Percentiles rank a stretch among this genome's conserved stretches.
Conservation (phyloP, 176 grass and related monocot genomes). For the Carex parvula region DNA sequence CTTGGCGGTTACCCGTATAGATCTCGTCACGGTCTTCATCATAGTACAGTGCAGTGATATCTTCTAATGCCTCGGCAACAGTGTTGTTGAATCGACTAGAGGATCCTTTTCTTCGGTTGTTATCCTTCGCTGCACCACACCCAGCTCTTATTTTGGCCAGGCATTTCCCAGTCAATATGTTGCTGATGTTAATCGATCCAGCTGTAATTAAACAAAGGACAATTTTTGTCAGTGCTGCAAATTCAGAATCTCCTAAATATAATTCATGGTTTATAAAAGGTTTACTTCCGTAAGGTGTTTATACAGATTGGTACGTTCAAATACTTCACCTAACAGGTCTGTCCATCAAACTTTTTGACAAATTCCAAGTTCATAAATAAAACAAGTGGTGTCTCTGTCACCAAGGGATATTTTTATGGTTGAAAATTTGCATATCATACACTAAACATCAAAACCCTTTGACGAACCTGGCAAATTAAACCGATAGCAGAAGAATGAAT, state of each 20-base stretch:
- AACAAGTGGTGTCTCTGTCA: background rate
- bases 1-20: conserved; percentile 75
- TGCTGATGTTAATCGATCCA: conserved; percentile 90
- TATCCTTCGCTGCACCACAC: conserved; percentile 30
- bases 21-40: conserved; percentile 90
- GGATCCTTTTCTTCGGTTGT: conserved; percentile 33
- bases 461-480: background rate
- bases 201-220: conserved; percentile 35
- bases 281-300: background rate
- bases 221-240: background rate
- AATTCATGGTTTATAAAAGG: background rate
- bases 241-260: conserved; percentile 5
- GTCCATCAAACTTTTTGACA: background rate
- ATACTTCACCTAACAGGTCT: background rate
- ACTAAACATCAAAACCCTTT: background rate
- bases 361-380: background rate
- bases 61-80: conserved; percentile 61
- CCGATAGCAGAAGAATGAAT: background rate
- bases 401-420: background rate
- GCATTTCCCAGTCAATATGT: conserved; percentile 89
- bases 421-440: background rate
- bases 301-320: background rate
- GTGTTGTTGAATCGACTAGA: conserved; percentile 45
- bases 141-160: conserved; percentile 62
- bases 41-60: conserved; percentile 84